These are phyloP conservation scores for Immersiporthe knoxdaviesiana DNA, from an alignment of 2,329 filamentous ascomycete genomes.

Conservation along the genomic window DNA sequence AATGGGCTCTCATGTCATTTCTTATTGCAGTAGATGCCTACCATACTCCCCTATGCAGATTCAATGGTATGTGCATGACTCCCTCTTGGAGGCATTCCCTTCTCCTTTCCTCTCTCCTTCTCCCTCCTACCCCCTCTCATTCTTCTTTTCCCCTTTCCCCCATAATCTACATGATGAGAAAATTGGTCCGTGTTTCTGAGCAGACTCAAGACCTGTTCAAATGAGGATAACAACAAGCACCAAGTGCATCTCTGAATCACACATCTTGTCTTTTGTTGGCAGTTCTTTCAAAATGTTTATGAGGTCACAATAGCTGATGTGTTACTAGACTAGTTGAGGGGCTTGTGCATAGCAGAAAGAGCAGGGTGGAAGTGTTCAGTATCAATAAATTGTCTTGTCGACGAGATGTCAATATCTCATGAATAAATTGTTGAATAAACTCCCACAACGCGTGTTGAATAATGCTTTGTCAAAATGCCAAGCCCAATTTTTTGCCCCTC, in stretches of 20 bases:
- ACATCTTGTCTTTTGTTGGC: background rate
- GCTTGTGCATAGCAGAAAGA: too few relatives aligned
- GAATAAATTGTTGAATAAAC: conserved; percentile 24
- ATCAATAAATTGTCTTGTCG: background rate
- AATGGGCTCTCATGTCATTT: too few relatives aligned
- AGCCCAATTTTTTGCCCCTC: conserved; percentile 14
- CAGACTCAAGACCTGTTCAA: conserved; percentile 78
- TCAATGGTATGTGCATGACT: conserved; percentile 1
- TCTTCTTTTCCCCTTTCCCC: conserved; percentile 20
- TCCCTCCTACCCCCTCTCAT: too few relatives aligned
- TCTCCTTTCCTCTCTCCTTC: too few relatives aligned
- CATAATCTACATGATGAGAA: conserved; percentile 66
- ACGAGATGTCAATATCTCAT: conserved; percentile 7
- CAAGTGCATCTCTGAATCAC: conserved; percentile 69
- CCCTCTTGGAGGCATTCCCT: background rate
- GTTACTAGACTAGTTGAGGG: background rate
- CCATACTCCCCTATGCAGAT: background rate
- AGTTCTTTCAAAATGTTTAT: background rate
- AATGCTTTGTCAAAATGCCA: conserved; percentile 19
- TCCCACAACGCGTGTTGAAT: conserved; percentile 19
- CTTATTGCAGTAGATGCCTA: too few relatives aligned
- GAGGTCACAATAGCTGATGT: background rate
- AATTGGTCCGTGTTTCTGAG: conserved; percentile 88
- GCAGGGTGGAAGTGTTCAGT: background rate
- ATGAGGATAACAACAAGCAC: conserved; percentile 71